Percentiles rank a stretch among this genome's conserved stretches.
Evolutionary conservation across 805 yeast species (phyloP).

Genomic region (Priceomyces castillae): DNA sequence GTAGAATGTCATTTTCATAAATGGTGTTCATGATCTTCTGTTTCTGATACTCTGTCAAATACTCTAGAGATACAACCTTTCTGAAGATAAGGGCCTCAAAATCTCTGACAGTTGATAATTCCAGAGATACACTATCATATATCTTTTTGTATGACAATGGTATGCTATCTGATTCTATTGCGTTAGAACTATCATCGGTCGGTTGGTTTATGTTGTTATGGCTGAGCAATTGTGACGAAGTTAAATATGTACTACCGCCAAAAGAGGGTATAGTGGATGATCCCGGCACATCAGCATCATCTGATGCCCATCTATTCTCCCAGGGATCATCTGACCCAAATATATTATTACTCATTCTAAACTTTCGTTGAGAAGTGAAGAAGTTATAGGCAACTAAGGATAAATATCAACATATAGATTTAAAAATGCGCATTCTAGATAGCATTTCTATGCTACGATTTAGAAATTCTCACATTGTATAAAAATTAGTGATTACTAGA

Average conservation of each 20-base stretch:
- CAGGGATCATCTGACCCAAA: conserved; percentile 33
- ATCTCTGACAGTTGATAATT: conserved; percentile 22
- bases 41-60: conserved; percentile 29
- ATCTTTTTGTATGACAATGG: conserved; percentile 32
- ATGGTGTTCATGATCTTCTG: conserved; percentile 31
- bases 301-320: conserved; percentile 39
- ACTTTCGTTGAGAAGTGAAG: no score
- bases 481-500: no score
- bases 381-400: background rate
- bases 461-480: no score
- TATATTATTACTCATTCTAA: conserved; percentile 14
- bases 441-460: no score
- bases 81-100: conserved; percentile 28
- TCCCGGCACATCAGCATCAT: conserved; percentile 7
- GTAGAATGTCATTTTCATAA: conserved; percentile 35
- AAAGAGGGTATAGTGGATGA: conserved; percentile 7
- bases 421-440: background rate
- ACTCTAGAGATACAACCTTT: conserved; percentile 24
- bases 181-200: conserved; percentile 3
- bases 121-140: conserved; percentile 15
- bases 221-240: conserved; percentile 25
- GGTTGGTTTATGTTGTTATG: background rate
- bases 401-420: background rate
- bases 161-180: conserved; percentile 15
- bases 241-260: conserved; percentile 15